These are phyloP conservation scores for Grosmannia clavigera DNA, from an alignment of 2,329 filamentous ascomycete species.

Conservation along the genomic window DNA sequence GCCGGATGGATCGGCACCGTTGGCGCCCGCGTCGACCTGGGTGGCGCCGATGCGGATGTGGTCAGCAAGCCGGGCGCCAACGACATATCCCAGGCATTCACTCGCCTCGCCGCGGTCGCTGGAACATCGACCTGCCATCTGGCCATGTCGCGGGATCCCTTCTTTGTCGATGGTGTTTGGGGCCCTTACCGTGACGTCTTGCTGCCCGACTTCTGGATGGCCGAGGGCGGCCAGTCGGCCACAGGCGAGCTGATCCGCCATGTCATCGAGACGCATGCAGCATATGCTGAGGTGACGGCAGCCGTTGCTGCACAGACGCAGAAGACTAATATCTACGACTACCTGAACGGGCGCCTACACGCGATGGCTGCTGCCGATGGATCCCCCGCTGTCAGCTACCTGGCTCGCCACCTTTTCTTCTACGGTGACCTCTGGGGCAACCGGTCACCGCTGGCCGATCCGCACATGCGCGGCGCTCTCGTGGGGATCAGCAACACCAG, in stretches of 20 bases:
- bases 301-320: slow-evolving; percentile 71
- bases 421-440: slow-evolving; percentile 98
- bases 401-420: slow-evolving; percentile 93
- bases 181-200: slow-evolving; percentile 93
- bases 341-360: slow-evolving; percentile 76
- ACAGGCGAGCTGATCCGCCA: slow-evolving; percentile 92
- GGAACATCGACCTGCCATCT: slow-evolving; percentile 96
- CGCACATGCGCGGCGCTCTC: slow-evolving; percentile 82
- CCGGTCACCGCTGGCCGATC: slow-evolving; percentile 82
- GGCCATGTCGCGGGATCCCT: slow-evolving; percentile 83
- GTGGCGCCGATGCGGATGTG: slow-evolving; percentile 52
- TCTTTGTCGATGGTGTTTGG: slow-evolving; percentile 95
- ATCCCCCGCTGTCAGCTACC: slow-evolving; percentile 69
- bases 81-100: slow-evolving; percentile 85
- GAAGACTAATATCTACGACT: slow-evolving; percentile 84
- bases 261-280: slow-evolving; percentile 88
- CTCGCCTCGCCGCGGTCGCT: slow-evolving; percentile 82
- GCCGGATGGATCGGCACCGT: slow-evolving; percentile 98
- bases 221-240: slow-evolving; percentile 91
- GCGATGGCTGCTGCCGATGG: slow-evolving; percentile 56
- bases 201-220: slow-evolving; percentile 88
- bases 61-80: slow-evolving; percentile 30
- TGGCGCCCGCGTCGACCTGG: slow-evolving; percentile 82
- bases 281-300: slow-evolving; percentile 60
- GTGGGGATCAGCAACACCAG: slow-evolving; percentile 72